phyloP scores from a whole-genome alignment of 441 rosid genomes.

The Sinapis alba region DNA sequence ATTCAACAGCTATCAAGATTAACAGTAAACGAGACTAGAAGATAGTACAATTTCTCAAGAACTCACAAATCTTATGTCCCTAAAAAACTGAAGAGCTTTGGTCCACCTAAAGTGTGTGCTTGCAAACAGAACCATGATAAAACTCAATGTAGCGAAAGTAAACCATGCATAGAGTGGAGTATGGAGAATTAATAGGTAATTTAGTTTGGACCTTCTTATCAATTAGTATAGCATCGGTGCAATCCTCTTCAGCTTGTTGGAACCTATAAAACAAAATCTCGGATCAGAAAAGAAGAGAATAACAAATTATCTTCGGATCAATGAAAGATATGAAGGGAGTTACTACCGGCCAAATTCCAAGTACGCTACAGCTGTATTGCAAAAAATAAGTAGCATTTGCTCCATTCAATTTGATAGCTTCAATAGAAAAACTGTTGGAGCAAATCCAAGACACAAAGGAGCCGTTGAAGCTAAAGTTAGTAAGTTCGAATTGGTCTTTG shows the following conservation, averaged over 20 bases:
- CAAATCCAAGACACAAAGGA: no score
- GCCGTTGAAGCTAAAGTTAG: no score
- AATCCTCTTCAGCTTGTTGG: conserved; percentile 90
- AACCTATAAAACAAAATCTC: conserved; percentile 51
- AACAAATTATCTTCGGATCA: conserved; percentile 9
- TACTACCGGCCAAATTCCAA: conserved; percentile 78
- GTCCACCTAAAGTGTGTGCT: background rate
- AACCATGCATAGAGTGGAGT: background rate
- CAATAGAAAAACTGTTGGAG: conserved; percentile 70
- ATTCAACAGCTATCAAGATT: no score
- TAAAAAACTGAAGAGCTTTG: background rate
- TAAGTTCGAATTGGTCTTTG: no score
- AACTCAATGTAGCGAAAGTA: background rate
- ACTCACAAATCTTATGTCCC: no score
- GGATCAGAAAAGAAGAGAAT: conserved; percentile 23
- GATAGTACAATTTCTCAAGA: no score
- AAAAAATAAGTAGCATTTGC: conserved; percentile 71
- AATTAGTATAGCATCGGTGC: conserved; percentile 70
- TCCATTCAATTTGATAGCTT: conserved; percentile 84
- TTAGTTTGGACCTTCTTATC: conserved; percentile 73
- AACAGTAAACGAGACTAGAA: no score
- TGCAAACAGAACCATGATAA: no score
- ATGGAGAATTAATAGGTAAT: conserved; percentile 12
- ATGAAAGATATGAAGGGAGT: conserved; percentile 3
- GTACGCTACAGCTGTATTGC: conserved; percentile 90